These are phyloP conservation scores for Oidiodendron maius DNA, from an alignment of 495 filamentous ascomycete species.

Conservation along the genomic window DNA sequence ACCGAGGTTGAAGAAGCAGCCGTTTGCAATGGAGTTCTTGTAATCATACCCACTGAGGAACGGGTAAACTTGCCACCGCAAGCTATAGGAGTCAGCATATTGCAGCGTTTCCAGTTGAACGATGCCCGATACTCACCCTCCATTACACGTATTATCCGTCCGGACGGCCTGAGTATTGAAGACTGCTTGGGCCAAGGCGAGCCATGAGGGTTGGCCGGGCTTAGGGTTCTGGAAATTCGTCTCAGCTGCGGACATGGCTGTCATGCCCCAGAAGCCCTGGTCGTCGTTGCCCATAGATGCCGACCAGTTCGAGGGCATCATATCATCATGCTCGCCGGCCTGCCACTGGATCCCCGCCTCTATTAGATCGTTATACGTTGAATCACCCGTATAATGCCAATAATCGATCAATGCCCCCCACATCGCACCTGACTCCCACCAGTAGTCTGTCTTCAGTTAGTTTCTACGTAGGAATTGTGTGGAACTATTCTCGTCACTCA, in stretches of 20 bases:
- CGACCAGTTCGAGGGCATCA: slow-evolving; percentile 43
- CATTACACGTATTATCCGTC: slow-evolving; percentile 66
- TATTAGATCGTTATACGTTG: slow-evolving; percentile 58
- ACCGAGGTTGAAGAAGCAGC: slow-evolving; percentile 80
- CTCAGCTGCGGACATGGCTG: slow-evolving; percentile 65
- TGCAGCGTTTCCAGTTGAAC: too few relatives aligned
- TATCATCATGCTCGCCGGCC: slow-evolving; percentile 59
- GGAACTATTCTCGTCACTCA: slow-evolving; percentile 34
- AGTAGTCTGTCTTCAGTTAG: slow-evolving; percentile 37
- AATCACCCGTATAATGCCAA: slow-evolving; percentile 70
- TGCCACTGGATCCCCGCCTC: slow-evolving; percentile 63
- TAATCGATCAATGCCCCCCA: slow-evolving; percentile 74
- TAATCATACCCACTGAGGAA: slow-evolving; percentile 79
- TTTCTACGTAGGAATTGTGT: background rate
- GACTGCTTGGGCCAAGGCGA: slow-evolving; percentile 63
- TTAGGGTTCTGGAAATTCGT: slow-evolving; percentile 61
- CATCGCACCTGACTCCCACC: slow-evolving; percentile 75
- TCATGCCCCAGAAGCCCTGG: slow-evolving; percentile 67
- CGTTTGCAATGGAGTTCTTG: slow-evolving; percentile 86
- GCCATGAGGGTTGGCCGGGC: slow-evolving; percentile 73
- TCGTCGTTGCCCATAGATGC: slow-evolving; percentile 80
- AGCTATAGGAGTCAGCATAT: slow-evolving; percentile 62
- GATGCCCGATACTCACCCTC: slow-evolving; percentile 66
- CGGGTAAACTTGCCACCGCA: slow-evolving; percentile 80
- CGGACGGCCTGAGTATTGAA: slow-evolving; percentile 51